Evolutionary conservation across 805 yeast genomes (phyloP).

Genomic region (Lachancea quebecensis): DNA sequence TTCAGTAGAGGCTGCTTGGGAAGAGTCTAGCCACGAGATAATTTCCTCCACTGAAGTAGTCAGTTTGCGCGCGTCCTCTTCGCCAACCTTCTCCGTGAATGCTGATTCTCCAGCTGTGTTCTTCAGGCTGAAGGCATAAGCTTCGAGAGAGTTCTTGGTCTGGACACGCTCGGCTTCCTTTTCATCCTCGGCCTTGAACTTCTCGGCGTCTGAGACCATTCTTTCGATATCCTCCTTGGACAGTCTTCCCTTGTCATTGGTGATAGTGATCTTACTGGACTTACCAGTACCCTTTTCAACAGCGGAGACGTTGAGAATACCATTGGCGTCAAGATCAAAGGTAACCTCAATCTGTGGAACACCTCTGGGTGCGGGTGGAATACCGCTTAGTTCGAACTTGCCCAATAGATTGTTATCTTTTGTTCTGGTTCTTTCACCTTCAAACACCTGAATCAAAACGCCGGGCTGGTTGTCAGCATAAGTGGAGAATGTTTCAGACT

Average conservation of each 20-base stretch:
- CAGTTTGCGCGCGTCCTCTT: conserved; percentile 59
- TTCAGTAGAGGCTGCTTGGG: conserved; percentile 87
- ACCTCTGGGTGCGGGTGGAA: conserved; percentile 99
- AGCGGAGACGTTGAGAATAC: conserved; percentile 93
- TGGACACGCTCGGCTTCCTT: conserved; percentile 87
- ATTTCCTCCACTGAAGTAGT: conserved; percentile 79
- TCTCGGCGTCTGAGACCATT: conserved; percentile 97
- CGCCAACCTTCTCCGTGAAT: conserved; percentile 75
- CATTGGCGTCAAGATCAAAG: conserved; percentile 94
- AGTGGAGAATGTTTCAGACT: conserved; percentile 94
- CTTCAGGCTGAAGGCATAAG: conserved; percentile 91
- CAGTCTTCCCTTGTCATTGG: conserved; percentile 97
- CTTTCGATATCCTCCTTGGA: conserved; percentile 96
- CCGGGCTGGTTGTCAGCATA: conserved; percentile 98
- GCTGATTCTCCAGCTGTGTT: conserved; percentile 66
- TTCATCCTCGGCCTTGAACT: conserved; percentile 94
- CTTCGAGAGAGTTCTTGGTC: conserved; percentile 92
- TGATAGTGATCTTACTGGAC: conserved; percentile 92
- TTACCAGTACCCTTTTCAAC: conserved; percentile 98
- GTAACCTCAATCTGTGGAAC: conserved; percentile 97
- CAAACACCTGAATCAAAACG: conserved; percentile 93
- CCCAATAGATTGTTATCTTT: conserved; percentile 95
- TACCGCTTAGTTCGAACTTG: conserved; percentile 93
- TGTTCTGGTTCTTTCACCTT: conserved; percentile 97
- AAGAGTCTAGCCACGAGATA: conserved; percentile 85